Base-by-base conservation (phyloP, 116 monocot genomes). In the Phalaenopsis hybrid region DNA sequence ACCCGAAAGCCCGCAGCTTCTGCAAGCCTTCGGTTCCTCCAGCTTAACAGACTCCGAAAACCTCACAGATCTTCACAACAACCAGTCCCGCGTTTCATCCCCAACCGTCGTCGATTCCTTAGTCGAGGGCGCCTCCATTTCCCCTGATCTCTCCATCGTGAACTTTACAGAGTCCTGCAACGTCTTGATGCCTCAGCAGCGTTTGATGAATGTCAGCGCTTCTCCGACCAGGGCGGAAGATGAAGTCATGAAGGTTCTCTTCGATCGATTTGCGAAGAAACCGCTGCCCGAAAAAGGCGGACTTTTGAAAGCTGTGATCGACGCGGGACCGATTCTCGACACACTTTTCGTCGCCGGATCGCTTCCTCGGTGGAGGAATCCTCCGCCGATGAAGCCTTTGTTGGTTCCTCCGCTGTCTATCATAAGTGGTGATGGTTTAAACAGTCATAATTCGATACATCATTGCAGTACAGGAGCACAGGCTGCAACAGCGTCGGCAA, bases 321-420 rank as follows among this genome's bases (percentile, higher is more conserved):
- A 87, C 15, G 88, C 94, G 0, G 94, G 91, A 0, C 94, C 94
- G 4, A 90, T 90, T 33, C 88, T 94, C 21, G 81, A 92, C 82
- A 90, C 88, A 16, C 89, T 94, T 0, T 76, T 90, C 9, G 81
- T 92, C 55, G 92, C 92, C 13, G 94, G 92, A 8, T 67, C 84
- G 8, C 85, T 92, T 15, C 94, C 94, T 6, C 81, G 75, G 68
- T 92, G 94, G 94, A 83, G 88, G 63, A 92, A 91, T 79, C 91
- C 91, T 1, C 94, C 94, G 37, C 90, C 92, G 1, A n/a, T 84
- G 74, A 84, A 79, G 73, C 76, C 80, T 0, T 25, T 80, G 44
- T 20, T 65, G n/a, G 41, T 80, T 65, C 80, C 80, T 49, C 67
- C 80, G 1, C 4, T 77, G 75, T 75, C 75, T 6, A 75, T 75